phyloP scores from a whole-genome alignment of 768 basidiomycete genomes.

The Lentinula edodes region DNA sequence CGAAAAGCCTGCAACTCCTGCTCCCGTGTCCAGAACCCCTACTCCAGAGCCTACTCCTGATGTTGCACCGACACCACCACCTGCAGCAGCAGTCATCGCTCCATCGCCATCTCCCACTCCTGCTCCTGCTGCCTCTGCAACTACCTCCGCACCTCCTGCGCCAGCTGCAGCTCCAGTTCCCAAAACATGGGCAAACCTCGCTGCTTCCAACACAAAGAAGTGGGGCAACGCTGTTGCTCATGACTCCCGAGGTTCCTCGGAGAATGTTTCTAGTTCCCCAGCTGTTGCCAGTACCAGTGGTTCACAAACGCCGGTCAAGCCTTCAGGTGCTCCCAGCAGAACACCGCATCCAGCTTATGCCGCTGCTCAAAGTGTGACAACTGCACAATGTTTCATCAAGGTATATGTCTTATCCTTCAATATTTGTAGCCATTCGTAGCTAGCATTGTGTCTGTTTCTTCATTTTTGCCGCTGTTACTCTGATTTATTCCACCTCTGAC shows the following conservation, averaged over 20 bases:
- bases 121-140: constrained; percentile 21
- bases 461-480: constrained; percentile 5
- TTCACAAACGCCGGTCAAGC: constrained; percentile 25
- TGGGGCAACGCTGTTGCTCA: constrained; percentile 83
- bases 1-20: constrained; percentile 17
- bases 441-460: neutral
- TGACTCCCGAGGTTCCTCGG: constrained; percentile 72
- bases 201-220: constrained; percentile 74
- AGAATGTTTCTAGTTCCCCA: constrained; percentile 35
- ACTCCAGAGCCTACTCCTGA: constrained; percentile 20
- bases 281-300: constrained; percentile 35
- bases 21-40: constrained; percentile 18
- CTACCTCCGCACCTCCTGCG: constrained; percentile 26
- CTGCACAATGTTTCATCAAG: constrained; percentile 90
- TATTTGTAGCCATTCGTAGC: too few species aligned
- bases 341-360: constrained; percentile 36
- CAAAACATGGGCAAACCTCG: constrained; percentile 90
- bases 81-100: constrained; percentile 22
- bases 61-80: constrained; percentile 17
- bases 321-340: constrained; percentile 16
- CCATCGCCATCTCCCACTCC: constrained; percentile 26
- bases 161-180: constrained; percentile 44
- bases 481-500: neutral
- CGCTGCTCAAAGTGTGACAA: constrained; percentile 60
- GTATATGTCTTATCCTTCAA: constrained; percentile 30